Conservation (phyloP, 352 stramenopile species). For the Pythium utonaiense region DNA sequence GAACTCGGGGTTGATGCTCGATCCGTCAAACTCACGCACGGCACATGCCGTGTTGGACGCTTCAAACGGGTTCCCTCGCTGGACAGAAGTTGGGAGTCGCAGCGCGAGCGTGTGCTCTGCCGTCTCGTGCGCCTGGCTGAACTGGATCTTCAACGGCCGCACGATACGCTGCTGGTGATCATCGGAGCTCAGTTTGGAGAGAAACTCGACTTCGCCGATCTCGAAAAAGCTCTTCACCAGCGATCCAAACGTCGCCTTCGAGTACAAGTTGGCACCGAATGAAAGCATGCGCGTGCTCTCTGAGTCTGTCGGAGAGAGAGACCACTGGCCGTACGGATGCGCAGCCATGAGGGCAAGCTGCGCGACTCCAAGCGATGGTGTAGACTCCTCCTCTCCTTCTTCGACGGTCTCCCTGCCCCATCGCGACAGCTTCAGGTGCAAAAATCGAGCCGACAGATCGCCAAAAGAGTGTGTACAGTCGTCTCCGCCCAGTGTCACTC, state of each 20-base stretch:
- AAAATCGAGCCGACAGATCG: slow-evolving; percentile 67
- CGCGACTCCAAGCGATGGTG: slow-evolving; percentile 67
- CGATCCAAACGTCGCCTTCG: slow-evolving; percentile 69
- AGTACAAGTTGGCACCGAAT: slow-evolving; percentile 79
- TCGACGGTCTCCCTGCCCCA: slow-evolving; percentile 84
- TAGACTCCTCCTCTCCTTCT: slow-evolving; percentile 79
- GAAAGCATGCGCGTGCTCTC: slow-evolving; percentile 70
- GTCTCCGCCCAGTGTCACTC: slow-evolving; percentile 58
- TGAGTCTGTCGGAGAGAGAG: slow-evolving; percentile 54
- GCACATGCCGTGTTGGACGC: slow-evolving; percentile 81
- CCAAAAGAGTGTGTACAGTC: slow-evolving; percentile 77
- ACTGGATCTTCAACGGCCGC: slow-evolving; percentile 58
- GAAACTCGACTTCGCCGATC: slow-evolving; percentile 62
- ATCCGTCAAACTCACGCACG: slow-evolving; percentile 34
- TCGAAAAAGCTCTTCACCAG: slow-evolving; percentile 86
- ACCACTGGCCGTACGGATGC: slow-evolving; percentile 53
- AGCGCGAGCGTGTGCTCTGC: slow-evolving; percentile 29
- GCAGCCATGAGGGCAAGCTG: slow-evolving; percentile 71
- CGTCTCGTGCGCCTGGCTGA: slow-evolving; percentile 48
- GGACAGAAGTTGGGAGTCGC: slow-evolving; percentile 3
- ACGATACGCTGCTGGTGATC: slow-evolving; percentile 56
- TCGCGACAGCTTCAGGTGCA: slow-evolving; percentile 81
- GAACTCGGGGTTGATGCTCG: slow-evolving; percentile 65
- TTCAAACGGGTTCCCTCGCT: slow-evolving; percentile 35
- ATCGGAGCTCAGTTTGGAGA: slow-evolving; percentile 48